Percentiles rank a stretch among this genome's conserved stretches.
Conservation (phyloP, 2,329 filamentous ascomycete species). For the Talaromyces sp. region DNA sequence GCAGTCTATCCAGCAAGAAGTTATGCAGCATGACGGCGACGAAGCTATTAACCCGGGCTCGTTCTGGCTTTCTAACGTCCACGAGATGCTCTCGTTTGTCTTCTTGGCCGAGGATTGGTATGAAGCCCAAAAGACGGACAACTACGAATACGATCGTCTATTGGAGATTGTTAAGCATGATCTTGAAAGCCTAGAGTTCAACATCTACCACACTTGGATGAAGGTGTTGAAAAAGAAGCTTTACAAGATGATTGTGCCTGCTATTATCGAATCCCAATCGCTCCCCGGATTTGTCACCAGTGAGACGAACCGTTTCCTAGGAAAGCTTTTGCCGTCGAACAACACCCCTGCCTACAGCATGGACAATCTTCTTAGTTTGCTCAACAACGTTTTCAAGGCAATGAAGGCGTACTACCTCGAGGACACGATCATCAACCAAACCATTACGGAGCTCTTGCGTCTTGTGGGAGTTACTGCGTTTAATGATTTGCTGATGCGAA, state of each 20-base stretch:
- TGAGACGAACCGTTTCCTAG: constrained; percentile 95
- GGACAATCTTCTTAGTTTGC: constrained; percentile 91
- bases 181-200: constrained; percentile 96
- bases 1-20: constrained; percentile 98
- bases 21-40: constrained; percentile 97
- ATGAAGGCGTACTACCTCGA: constrained; percentile 99
- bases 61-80: constrained; percentile 98
- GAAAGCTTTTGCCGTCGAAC: constrained; percentile 88
- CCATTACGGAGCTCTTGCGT: constrained; percentile 85
- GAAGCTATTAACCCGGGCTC: constrained; percentile 95
- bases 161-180: constrained; percentile 99
- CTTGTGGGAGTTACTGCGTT: constrained; percentile 96
- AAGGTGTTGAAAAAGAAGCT: constrained; percentile 99
- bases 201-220: constrained; percentile 99
- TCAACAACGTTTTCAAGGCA: constrained; percentile 96
- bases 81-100: constrained; percentile 99
- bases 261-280: constrained; percentile 98
- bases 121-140: constrained; percentile 97
- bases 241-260: constrained; percentile 98
- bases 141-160: constrained; percentile 96
- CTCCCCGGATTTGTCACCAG: constrained; percentile 97
- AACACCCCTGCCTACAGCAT: constrained; percentile 96
- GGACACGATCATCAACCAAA: constrained; percentile 92
- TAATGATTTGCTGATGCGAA: constrained; percentile 94
- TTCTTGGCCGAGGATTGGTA: constrained; percentile 99